Conservation (phyloP, 345 rosid species). For the Linum tenue region DNA sequence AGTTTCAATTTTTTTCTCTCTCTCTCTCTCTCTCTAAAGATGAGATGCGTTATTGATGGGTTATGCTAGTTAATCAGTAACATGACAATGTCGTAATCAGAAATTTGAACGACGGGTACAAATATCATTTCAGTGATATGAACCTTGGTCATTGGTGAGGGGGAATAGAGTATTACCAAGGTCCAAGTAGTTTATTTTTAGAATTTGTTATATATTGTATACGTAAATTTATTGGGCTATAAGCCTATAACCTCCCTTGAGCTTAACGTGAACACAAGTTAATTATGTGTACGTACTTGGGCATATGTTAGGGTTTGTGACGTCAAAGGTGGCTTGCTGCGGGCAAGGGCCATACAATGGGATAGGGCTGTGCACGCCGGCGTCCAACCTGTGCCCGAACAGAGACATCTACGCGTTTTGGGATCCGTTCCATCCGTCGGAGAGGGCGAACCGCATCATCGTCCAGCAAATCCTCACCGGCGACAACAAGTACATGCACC, state of each 20-base stretch:
- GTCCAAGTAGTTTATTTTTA: neutral
- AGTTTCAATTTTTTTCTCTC: too few relatives aligned
- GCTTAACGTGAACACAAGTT: neutral
- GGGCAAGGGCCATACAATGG: slow-evolving; percentile 5
- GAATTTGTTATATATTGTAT: neutral
- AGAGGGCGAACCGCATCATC: slow-evolving; percentile 13
- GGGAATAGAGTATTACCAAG: neutral
- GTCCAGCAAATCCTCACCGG: slow-evolving; percentile 6
- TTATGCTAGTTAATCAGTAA: too few relatives aligned
- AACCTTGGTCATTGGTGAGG: too few relatives aligned
- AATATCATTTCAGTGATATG: too few relatives aligned
- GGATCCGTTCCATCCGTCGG: slow-evolving; percentile 17
- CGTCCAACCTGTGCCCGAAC: slow-evolving; percentile 14
- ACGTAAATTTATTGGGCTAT: neutral
- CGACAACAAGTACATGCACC: slow-evolving; percentile 3
- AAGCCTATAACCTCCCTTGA: neutral
- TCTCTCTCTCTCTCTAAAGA: too few relatives aligned
- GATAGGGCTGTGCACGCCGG: slow-evolving; percentile 9
- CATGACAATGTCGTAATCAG: too few relatives aligned
- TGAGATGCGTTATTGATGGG: too few relatives aligned
- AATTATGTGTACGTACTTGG: neutral
- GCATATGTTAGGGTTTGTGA: slow-evolving; percentile 16
- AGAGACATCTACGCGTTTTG: slow-evolving; percentile 15
- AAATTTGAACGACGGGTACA: too few relatives aligned
- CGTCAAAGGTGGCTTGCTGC: slow-evolving; percentile 18